Conservation (phyloP, 371 early-diverging fungal species). For the Apophysomyces sp. region DNA sequence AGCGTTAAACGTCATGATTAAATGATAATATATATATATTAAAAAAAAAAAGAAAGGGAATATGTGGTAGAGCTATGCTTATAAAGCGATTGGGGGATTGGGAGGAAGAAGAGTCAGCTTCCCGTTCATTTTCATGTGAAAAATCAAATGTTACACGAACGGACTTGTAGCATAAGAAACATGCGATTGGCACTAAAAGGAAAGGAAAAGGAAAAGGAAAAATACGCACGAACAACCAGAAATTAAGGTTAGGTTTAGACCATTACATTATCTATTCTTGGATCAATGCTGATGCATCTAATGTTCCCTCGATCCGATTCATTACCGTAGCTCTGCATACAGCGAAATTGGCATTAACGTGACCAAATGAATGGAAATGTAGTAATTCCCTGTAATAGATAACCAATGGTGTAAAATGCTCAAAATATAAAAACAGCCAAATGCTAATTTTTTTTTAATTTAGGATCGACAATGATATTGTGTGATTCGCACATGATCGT, state of each 20-base stretch:
- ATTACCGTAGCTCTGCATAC: not conserved
- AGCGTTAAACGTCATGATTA: not conserved
- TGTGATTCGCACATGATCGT: not conserved
- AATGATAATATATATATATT: too few relatives aligned
- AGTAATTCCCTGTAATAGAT: too few relatives aligned
- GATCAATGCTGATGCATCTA: not conserved
- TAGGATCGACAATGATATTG: not conserved
- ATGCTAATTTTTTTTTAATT: not conserved
- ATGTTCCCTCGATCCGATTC: not conserved
- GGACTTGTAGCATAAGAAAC: not conserved
- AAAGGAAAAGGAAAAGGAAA: not conserved
- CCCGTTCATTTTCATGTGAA: not conserved
- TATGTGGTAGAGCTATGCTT: not conserved
- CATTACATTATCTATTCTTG: not conserved
- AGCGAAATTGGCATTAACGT: not conserved
- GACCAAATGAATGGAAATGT: too few relatives aligned
- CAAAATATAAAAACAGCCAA: too few relatives aligned
- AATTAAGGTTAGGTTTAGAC: not conserved
- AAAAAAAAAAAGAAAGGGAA: not conserved
- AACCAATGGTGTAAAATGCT: too few relatives aligned
- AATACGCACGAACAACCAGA: not conserved
- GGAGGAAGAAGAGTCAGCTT: not conserved
- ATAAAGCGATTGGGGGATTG: not conserved
- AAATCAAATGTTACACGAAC: not conserved
- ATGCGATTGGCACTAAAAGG: not conserved